Conservation (phyloP, 2,329 filamentous ascomycete species). For the Cordyceps militaris region DNA sequence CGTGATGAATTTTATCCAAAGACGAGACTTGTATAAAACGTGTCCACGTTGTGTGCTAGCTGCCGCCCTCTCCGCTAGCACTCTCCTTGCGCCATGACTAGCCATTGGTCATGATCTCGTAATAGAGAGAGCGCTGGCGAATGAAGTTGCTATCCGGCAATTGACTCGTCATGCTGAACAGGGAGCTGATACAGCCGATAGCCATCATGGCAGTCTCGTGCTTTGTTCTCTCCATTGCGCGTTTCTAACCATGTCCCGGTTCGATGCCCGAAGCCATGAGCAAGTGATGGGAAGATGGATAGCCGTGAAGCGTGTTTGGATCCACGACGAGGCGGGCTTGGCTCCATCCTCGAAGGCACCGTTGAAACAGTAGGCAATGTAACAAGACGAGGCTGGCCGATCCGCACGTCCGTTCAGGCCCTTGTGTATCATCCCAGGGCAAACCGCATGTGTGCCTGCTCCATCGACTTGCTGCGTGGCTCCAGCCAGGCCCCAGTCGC, state of each 20-base stretch:
- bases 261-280: neutral
- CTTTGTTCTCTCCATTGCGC: neutral
- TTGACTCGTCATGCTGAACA: too few relatives aligned
- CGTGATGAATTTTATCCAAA: neutral
- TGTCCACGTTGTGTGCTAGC: neutral
- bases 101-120: too few relatives aligned
- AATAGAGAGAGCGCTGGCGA: too few relatives aligned
- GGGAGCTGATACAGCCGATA: too few relatives aligned
- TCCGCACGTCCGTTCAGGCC: neutral
- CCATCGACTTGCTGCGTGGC: neutral
- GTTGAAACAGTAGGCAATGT: slow-evolving; percentile 4
- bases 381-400: slow-evolving; percentile 11
- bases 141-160: too few relatives aligned
- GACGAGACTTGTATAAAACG: too few relatives aligned
- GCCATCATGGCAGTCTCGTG: too few relatives aligned
- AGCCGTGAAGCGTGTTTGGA: neutral
- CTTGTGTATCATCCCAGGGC: neutral
- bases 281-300: neutral
- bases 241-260: neutral
- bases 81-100: too few relatives aligned
- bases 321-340: neutral
- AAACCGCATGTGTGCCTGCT: neutral
- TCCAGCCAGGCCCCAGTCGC: neutral
- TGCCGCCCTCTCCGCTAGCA: neutral
- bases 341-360: neutral